These are phyloP conservation scores for Candida taoyuanica DNA, from an alignment of 805 yeast genomes.

Conservation along the genomic window DNA sequence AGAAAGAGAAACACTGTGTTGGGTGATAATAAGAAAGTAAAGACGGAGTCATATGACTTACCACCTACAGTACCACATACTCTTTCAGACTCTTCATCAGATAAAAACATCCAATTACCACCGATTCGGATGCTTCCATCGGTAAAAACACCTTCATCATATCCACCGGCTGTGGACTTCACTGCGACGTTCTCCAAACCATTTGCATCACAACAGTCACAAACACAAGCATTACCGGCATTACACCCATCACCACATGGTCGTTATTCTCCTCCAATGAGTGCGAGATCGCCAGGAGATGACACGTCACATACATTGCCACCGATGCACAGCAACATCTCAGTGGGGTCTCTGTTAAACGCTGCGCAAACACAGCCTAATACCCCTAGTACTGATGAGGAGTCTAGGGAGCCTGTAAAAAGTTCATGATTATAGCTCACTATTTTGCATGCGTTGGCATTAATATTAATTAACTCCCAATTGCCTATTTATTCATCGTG, in stretches of 20 bases:
- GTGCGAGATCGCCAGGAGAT: no score
- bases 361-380: neutral
- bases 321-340: slow-evolving; percentile 15
- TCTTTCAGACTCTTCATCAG: neutral
- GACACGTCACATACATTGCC: slow-evolving; percentile 5
- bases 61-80: neutral
- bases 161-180: slow-evolving; percentile 38
- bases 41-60: slow-evolving; percentile 1
- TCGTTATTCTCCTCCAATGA: slow-evolving; percentile 3
- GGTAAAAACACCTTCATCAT: slow-evolving; percentile 5
- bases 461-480: no score
- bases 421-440: no score
- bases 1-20: slow-evolving; percentile 45
- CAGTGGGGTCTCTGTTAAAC: neutral
- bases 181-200: slow-evolving; percentile 31
- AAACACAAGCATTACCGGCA: slow-evolving; percentile 1
- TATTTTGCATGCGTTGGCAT: no score
- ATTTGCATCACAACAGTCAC: slow-evolving; percentile 5
- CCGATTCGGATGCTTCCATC: slow-evolving; percentile 25
- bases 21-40: slow-evolving; percentile 2
- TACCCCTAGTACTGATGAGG: no score
- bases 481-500: neutral
- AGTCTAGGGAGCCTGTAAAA: no score
- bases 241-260: slow-evolving; percentile 2
- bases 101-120: slow-evolving; percentile 17